Evolutionary conservation across 352 stramenopile species (phyloP).

Genomic region (Phytophthora constricta): DNA sequence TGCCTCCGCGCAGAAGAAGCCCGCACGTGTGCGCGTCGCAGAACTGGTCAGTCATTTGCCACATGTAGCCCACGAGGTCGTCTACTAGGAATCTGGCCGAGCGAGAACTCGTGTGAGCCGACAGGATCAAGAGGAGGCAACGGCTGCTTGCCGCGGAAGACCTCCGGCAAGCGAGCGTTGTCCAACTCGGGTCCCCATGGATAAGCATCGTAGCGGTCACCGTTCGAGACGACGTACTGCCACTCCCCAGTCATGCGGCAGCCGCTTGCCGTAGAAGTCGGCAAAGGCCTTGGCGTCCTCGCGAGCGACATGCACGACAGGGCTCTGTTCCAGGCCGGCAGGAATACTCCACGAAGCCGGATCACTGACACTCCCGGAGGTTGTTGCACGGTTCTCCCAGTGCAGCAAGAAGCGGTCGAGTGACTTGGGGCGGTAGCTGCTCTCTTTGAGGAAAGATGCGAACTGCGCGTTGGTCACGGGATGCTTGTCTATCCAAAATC

Average conservation of each 20-base stretch:
- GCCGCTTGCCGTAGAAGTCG: constrained; percentile 70
- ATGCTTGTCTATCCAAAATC: constrained; percentile 80
- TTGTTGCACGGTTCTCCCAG: constrained; percentile 56
- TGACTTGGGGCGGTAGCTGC: constrained; percentile 59
- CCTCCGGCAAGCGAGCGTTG: constrained; percentile 30
- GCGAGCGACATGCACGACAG: constrained; percentile 76
- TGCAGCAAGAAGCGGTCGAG: constrained; percentile 77
- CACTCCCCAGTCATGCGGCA: constrained; percentile 88
- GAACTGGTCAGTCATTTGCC: constrained; percentile 89
- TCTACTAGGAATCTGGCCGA: constrained; percentile 62
- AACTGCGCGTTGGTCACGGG: constrained; percentile 85
- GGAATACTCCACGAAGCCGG: constrained; percentile 59
- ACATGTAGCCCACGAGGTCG: constrained; percentile 84
- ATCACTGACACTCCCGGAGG: neutral
- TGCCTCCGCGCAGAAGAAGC: constrained; percentile 78
- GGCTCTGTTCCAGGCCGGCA: constrained; percentile 50
- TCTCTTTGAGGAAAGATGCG: constrained; percentile 54
- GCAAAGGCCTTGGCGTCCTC: constrained; percentile 81
- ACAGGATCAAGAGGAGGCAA: constrained; percentile 48
- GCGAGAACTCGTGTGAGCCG: constrained; percentile 56
- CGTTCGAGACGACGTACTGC: constrained; percentile 87
- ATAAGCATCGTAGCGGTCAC: constrained; percentile 56
- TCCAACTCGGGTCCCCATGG: constrained; percentile 65
- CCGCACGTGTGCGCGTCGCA: constrained; percentile 84
- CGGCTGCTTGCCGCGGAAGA: constrained; percentile 44